Base-by-base conservation (phyloP, 108 stramenopile species). In the Conticribra weissflogii region DNA sequence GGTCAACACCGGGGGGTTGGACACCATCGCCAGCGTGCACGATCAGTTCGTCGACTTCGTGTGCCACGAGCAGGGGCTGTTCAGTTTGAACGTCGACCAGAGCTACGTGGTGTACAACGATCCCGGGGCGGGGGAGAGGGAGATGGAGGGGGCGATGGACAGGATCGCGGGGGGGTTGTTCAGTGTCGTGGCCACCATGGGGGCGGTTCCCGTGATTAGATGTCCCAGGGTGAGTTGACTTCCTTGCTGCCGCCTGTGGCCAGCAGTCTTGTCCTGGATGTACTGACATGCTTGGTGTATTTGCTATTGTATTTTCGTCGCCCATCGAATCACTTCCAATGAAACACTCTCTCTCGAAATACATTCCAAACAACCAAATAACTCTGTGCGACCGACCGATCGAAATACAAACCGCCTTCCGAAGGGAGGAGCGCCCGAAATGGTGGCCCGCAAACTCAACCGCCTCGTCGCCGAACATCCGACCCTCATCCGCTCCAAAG, bases 1-100 rank as follows among this genome's bases (percentile, higher is more conserved):
- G 14, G 94, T 97, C 8, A 91, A 88, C 45, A 80, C 90, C 47
- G 90, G 93, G 41, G 82, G 86, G 41, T 68, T 97, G 14, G 87
- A 83, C 21, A 66, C 41, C 24, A 80, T 98, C 54, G 91, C 94
- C 5, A 83, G 86, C 53, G 82, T 99, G 17, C 93, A 87, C 49
- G 98, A 99, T 82, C 89, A 96, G 72, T 96, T 97, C 63, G 81
- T 98, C 24, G 96, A 98, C 66, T 97, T 95, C 71, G 92, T 96
- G 9, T 91, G 97, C 52, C 62, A 98, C 8, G 97, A 99, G 68
- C 80, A 85, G 52, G 56, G 85, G 50, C 80, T 99, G 2, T 98
- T 98, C 71, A 77, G 83, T 14, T 73, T 99, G 32, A 83, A 92
- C 67, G 86, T 93, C 22, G 64, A 70, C 49, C 80, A 93, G 58